Percentiles rank a stretch among this genome's conserved stretches.
phyloP scores from a whole-genome alignment of 352 stramenopile species.

The Elongisporangium senticosum region DNA sequence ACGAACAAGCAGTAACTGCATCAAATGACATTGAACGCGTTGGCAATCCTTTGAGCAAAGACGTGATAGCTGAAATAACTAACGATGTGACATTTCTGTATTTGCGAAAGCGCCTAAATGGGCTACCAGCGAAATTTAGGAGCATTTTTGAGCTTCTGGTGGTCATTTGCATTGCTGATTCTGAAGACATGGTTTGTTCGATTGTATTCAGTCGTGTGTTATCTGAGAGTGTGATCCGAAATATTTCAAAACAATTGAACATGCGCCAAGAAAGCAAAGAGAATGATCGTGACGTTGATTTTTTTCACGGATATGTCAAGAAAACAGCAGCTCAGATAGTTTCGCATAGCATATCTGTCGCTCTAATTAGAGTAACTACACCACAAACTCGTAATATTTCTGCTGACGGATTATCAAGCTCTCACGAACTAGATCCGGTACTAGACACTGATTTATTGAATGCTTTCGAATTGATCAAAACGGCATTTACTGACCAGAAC shows the following conservation, averaged over 20 bases:
- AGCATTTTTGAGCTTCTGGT: constrained; percentile 22
- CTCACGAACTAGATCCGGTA: background rate
- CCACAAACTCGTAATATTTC: background rate
- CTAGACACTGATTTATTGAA: background rate
- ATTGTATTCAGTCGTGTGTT: background rate
- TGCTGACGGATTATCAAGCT: background rate
- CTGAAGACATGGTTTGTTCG: background rate
- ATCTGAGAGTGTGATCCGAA: constrained; percentile 1
- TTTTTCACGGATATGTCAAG: background rate
- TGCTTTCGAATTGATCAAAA: constrained; percentile 17
- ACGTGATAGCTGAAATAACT: background rate
- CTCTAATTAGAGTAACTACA: background rate
- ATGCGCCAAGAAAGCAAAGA: background rate
- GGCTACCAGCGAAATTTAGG: constrained; percentile 20
- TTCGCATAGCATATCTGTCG: background rate
- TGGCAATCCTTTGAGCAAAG: background rate
- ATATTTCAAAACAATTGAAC: background rate
- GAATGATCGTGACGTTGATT: background rate
- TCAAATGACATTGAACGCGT: background rate
- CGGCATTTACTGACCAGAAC: constrained; percentile 6
- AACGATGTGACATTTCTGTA: constrained; percentile 10
- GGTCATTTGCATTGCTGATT: constrained; percentile 7
- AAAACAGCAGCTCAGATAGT: background rate
- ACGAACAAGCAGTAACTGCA: background rate
- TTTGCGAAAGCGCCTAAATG: constrained; percentile 18